Base-by-base conservation (phyloP, 208 protist genomes). In the Angomonas deanei region DNA sequence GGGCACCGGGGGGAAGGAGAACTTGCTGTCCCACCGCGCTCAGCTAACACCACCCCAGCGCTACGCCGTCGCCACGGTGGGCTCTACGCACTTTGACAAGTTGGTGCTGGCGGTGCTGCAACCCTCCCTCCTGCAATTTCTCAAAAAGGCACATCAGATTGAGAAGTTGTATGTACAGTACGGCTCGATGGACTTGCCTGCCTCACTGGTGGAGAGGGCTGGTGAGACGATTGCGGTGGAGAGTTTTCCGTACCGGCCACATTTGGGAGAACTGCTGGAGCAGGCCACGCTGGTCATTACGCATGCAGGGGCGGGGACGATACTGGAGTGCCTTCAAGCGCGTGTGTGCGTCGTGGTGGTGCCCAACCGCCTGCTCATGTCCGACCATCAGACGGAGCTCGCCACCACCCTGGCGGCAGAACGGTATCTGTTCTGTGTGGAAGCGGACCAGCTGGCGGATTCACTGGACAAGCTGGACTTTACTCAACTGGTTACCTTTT, bases 231-330 rank as follows among this genome's bases (percentile, higher is more conserved):
- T n/a, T n/a, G n/a, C n/a, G n/a, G n/a, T 93, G n/a, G 83, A 91
- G 70, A 78, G 74, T 23, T 93, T 93, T 60, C 24, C 76, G 0
- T 96, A 93, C 66, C 66, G 76, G 17, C 75, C 84, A 4, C 68
- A 80, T 23, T 74, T 96, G 1, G 50, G 70, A 17, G 64, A 58
- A 10, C 47, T 88, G 1, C 77, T 96, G 19, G 54, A 48, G 34
- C 53, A 70, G 0, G 84, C 86, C 1, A 27, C 73, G 21, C 63
- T 96, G 13, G 79, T 97, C 32, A 81, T 97, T 27, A 87, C 87
- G 2, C 92, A 97, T 68, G 89, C 89, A 17, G 92, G 92, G 10
- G 92, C 90, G 0, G 92, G 92, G 13, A 96, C 92, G n/a, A 92
- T 96, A n/a, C 81, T 96, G 27, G 89, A 97, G 50, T 76, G 74